These are phyloP conservation scores for Boletus sp. DNA, from an alignment of 768 basidiomycete species.

Conservation along the genomic window DNA sequence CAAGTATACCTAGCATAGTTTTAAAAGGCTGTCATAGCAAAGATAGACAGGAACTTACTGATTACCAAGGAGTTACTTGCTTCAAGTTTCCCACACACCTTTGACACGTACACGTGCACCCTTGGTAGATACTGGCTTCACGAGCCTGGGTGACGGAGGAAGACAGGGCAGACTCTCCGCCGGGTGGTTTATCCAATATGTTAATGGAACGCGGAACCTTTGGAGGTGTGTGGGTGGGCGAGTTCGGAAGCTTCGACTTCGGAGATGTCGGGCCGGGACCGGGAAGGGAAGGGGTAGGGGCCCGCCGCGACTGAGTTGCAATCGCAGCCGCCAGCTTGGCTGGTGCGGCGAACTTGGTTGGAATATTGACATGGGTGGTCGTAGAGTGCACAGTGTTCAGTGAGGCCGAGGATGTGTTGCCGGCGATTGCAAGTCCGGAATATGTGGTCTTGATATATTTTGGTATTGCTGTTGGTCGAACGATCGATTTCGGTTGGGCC, in stretches of 20 bases:
- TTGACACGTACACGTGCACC: conserved; percentile 26
- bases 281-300: conserved; percentile 1
- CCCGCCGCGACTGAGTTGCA: conserved; percentile 20
- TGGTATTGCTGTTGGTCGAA: conserved; percentile 24
- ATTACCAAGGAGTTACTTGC: conserved; percentile 9
- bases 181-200: neutral
- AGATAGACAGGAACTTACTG: conserved; percentile 7
- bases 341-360: conserved; percentile 28
- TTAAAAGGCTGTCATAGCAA: neutral
- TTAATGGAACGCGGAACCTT: conserved; percentile 6
- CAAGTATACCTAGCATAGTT: neutral
- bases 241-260: conserved; percentile 17
- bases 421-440: conserved; percentile 14
- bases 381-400: conserved; percentile 5
- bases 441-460: conserved; percentile 15
- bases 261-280: conserved; percentile 1
- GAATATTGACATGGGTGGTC: conserved; percentile 13
- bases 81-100: conserved; percentile 31
- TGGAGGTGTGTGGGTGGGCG: conserved; percentile 9
- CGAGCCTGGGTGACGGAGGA: conserved; percentile 11
- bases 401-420: neutral
- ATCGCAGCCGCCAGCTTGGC: conserved; percentile 30
- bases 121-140: conserved; percentile 22
- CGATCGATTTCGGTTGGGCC: conserved; percentile 28
- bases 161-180: neutral